Evolutionary conservation across 2,329 filamentous ascomycete species (phyloP).

Genomic region (Penicillium digitatum): DNA sequence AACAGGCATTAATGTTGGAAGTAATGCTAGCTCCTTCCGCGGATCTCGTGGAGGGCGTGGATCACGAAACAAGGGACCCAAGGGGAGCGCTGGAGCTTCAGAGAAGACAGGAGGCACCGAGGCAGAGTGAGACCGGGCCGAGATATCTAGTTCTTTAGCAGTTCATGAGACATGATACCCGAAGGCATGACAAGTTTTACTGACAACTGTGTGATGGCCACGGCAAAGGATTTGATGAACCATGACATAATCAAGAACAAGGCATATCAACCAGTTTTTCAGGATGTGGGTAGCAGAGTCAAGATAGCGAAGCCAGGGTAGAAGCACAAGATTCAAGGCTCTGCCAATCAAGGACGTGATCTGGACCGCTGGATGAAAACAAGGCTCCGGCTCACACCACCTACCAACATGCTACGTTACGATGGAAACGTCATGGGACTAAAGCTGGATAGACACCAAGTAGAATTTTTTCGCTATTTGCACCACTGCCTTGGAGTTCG

Average conservation of each 20-base stretch:
- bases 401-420: too few relatives aligned
- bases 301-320: too few relatives aligned
- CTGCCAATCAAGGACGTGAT: too few relatives aligned
- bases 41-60: constrained; percentile 24
- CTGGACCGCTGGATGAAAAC: too few relatives aligned
- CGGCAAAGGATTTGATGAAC: not conserved
- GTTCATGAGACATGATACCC: constrained; percentile 11
- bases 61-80: constrained; percentile 22
- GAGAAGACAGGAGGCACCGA: constrained; percentile 5
- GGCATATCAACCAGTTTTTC: not conserved
- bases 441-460: too few relatives aligned
- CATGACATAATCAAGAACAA: not conserved
- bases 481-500: not conserved
- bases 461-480: not conserved
- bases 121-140: not conserved
- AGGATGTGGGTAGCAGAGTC: not conserved
- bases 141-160: not conserved
- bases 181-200: not conserved
- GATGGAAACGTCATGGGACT: too few relatives aligned
- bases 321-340: not conserved
- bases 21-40: constrained; percentile 15
- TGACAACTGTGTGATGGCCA: not conserved
- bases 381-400: too few relatives aligned
- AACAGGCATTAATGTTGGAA: not conserved
- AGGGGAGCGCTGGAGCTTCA: constrained; percentile 8